phyloP scores from a whole-genome alignment of 2,329 filamentous ascomycete genomes.

The Neocucurbitaria cava region DNA sequence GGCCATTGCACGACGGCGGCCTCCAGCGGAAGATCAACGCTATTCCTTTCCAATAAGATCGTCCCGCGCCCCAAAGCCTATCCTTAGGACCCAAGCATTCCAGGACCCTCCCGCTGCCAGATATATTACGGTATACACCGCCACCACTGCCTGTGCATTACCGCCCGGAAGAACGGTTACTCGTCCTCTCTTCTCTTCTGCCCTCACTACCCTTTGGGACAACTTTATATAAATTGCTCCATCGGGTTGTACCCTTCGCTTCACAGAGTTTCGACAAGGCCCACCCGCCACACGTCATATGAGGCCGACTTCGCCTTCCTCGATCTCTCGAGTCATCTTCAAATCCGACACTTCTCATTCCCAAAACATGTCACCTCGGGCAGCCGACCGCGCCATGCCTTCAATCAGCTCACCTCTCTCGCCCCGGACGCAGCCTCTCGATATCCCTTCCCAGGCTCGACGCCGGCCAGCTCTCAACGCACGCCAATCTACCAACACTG shows the following conservation, averaged over 20 bases:
- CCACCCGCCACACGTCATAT: constrained; percentile 39
- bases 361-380: constrained; percentile 36
- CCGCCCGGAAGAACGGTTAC: constrained; percentile 17
- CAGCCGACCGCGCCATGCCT: constrained; percentile 40
- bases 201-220: constrained; percentile 7
- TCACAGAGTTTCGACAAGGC: constrained; percentile 15
- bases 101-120: constrained; percentile 38
- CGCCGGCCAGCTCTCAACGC: constrained; percentile 41
- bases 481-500: constrained; percentile 44
- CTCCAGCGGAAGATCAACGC: constrained; percentile 42
- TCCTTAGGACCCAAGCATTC: constrained; percentile 35
- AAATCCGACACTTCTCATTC: constrained; percentile 21
- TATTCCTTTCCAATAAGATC: constrained; percentile 40
- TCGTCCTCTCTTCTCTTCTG: constrained; percentile 8
- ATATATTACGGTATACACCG: constrained; percentile 43
- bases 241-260: constrained; percentile 5
- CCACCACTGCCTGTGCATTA: constrained; percentile 30
- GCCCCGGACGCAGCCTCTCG: constrained; percentile 44
- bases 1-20: constrained; percentile 32
- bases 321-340: constrained; percentile 26
- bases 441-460: constrained; percentile 44
- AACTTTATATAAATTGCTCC: constrained; percentile 10
- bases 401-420: constrained; percentile 43
- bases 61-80: constrained; percentile 30
- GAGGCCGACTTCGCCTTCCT: constrained; percentile 29